These are phyloP conservation scores for Begonia fuchsioides DNA, from an alignment of 306 rosid species.

Conservation along the genomic window DNA sequence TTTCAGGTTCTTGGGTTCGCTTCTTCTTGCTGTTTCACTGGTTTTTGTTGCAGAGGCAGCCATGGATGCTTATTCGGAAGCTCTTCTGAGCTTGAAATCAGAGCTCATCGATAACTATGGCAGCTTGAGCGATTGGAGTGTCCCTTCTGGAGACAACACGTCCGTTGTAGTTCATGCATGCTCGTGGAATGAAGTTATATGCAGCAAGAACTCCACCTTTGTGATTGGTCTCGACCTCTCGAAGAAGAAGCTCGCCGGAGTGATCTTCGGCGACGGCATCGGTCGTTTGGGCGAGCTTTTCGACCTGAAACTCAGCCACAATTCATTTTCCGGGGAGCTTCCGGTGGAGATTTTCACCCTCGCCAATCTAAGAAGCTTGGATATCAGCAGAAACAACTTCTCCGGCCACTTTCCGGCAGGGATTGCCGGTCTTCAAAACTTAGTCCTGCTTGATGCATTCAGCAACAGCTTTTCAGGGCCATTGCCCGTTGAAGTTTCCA, in stretches of 20 bases:
- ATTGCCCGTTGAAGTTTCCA: constrained; percentile 50
- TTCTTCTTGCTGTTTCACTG: constrained; percentile 28
- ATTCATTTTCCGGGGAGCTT: constrained; percentile 56
- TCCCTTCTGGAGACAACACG: constrained; percentile 25
- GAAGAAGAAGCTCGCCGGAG: constrained; percentile 47
- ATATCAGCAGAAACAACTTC: constrained; percentile 75
- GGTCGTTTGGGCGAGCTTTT: constrained; percentile 38
- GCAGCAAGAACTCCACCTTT: constrained; percentile 34
- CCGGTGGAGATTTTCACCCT: constrained; percentile 58
- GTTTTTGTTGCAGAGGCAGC: constrained; percentile 28
- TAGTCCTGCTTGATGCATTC: constrained; percentile 61
- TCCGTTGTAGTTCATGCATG: constrained; percentile 42
- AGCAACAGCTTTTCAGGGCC: constrained; percentile 81
- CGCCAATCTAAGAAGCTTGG: constrained; percentile 43
- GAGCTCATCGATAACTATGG: constrained; percentile 40
- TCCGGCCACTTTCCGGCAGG: constrained; percentile 69
- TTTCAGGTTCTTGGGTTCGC: constrained; percentile 24
- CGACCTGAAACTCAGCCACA: constrained; percentile 61
- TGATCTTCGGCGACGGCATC: constrained; percentile 49
- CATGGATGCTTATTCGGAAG: constrained; percentile 48
- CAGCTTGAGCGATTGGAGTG: constrained; percentile 54
- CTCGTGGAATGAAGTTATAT: constrained; percentile 78
- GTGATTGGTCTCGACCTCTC: constrained; percentile 65
- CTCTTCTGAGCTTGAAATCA: constrained; percentile 64
- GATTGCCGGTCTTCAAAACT: constrained; percentile 27